Conservation (phyloP, 768 basidiomycete species). For the Calvatia gigantea region DNA sequence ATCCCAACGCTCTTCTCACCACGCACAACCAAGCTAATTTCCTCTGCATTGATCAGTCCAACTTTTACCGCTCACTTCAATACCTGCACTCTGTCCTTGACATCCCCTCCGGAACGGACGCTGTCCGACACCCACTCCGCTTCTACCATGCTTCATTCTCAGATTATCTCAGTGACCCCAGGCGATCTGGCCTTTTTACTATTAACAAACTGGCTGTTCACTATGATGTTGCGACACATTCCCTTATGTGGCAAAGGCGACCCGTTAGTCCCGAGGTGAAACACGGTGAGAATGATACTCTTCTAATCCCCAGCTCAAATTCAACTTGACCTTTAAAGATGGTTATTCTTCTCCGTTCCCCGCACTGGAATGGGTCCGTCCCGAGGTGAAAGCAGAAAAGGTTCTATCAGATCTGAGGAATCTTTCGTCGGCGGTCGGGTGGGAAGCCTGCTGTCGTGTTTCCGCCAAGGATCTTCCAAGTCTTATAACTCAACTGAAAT, state of each 20-base stretch:
- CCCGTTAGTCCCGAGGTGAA: background rate
- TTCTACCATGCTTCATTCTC: constrained; percentile 1
- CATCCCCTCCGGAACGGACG: background rate
- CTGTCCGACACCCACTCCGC: background rate
- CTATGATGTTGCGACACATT: background rate
- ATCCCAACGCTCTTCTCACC: background rate
- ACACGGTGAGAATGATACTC: background rate
- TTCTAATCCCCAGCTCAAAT: too few relatives aligned
- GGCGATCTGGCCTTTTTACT: background rate
- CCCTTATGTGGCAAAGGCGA: background rate
- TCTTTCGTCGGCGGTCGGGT: background rate
- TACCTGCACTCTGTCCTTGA: background rate
- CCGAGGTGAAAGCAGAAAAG: background rate
- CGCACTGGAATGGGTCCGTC: background rate
- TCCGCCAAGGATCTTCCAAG: background rate
- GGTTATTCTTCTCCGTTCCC: too few relatives aligned
- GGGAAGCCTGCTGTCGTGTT: background rate
- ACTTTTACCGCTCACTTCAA: background rate
- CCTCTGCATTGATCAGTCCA: background rate
- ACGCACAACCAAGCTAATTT: background rate
- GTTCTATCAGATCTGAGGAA: background rate
- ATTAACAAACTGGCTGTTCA: background rate
- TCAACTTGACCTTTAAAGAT: background rate
- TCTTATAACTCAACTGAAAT: background rate
- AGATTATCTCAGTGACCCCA: background rate